phyloP scores from a whole-genome alignment of 805 yeast genomes.

The Scheffersomyces coipomensis region DNA sequence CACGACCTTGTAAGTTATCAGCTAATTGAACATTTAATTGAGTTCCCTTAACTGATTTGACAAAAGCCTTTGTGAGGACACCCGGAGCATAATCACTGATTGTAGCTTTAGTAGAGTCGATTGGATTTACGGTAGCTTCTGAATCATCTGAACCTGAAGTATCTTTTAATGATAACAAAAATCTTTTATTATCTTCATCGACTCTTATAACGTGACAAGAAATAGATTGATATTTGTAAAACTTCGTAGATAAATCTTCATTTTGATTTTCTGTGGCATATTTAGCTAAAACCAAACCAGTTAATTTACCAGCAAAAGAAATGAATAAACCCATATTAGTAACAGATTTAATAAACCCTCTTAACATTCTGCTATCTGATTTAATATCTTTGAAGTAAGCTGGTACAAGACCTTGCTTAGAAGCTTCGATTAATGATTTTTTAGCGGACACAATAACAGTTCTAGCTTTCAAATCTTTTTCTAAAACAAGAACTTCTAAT shows the following conservation, averaged over 20 bases:
- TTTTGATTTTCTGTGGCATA: conserved; percentile 55
- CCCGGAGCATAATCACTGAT: conserved; percentile 61
- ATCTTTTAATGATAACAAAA: conserved; percentile 60
- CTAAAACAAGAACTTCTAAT: conserved; percentile 63
- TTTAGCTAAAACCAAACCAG: conserved; percentile 79
- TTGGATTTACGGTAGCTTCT: conserved; percentile 50
- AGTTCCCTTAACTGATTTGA: conserved; percentile 65
- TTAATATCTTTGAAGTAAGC: conserved; percentile 54
- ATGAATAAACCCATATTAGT: conserved; percentile 84
- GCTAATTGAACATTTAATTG: conserved; percentile 76
- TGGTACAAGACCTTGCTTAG: conserved; percentile 56
- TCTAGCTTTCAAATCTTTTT: conserved; percentile 60
- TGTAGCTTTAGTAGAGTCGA: conserved; percentile 50
- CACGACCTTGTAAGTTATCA: conserved; percentile 74
- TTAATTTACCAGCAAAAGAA: conserved; percentile 73
- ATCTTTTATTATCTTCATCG: conserved; percentile 70
- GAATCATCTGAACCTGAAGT: conserved; percentile 16
- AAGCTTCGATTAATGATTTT: conserved; percentile 63
- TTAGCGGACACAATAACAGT: conserved; percentile 65
- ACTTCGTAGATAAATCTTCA: conserved; percentile 54
- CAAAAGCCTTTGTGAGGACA: conserved; percentile 53
- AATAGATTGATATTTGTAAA: conserved; percentile 68
- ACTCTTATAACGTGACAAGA: conserved; percentile 61
- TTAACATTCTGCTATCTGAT: conserved; percentile 41
- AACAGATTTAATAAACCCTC: conserved; percentile 77